Conservation (phyloP, 148 eudicot species). For the Diospyros kaki region DNA sequence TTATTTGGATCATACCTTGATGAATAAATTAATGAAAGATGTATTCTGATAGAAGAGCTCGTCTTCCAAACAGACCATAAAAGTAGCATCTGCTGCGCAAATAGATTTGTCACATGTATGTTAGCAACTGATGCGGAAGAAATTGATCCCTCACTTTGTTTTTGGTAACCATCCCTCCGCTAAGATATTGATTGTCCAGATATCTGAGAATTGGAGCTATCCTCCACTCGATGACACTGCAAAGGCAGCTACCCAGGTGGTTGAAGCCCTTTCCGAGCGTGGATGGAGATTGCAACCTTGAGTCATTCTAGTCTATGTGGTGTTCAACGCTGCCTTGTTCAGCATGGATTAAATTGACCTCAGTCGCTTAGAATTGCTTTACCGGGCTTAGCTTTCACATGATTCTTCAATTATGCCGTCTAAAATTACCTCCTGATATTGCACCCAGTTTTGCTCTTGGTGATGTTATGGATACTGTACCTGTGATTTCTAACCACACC, state of each 20-base stretch:
- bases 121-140: not conserved
- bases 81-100: not conserved
- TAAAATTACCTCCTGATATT: not conserved
- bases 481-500: no score
- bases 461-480: no score
- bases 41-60: no score
- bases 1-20: not conserved
- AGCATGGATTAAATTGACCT: not conserved
- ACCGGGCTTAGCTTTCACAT: not conserved
- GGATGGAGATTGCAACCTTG: constrained; percentile 36
- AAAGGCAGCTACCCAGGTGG: constrained; percentile 40
- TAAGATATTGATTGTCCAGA: constrained; percentile 21
- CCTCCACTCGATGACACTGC: constrained; percentile 34
- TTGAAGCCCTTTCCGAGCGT: constrained; percentile 33
- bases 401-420: not conserved
- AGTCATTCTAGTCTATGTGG: not conserved
- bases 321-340: not conserved
- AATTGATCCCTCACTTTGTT: no score
- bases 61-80: no score
- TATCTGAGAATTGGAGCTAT: constrained; percentile 38
- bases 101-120: not conserved
- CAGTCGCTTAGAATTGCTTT: not conserved
- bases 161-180: not conserved
- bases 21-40: not conserved
- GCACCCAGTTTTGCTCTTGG: not conserved